phyloP scores from a whole-genome alignment of 306 rosid genomes.

The Hippophae gyantsensis region DNA sequence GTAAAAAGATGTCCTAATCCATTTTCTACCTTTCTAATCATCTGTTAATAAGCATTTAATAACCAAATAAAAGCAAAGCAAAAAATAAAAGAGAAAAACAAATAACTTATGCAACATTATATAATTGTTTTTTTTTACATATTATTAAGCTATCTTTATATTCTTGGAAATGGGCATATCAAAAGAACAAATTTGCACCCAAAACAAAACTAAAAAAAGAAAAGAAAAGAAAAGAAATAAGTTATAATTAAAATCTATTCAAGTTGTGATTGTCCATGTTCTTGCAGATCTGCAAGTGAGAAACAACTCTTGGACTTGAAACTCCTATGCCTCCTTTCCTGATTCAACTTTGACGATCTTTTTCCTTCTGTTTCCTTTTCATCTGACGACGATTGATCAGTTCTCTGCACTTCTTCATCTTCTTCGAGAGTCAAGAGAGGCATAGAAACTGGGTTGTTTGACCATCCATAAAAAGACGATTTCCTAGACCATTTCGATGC shows the following conservation, averaged over 20 bases:
- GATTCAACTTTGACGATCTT: slow-evolving; percentile 18
- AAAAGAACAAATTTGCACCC: too few species aligned
- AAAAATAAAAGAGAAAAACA: too few species aligned
- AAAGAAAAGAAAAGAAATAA: too few species aligned
- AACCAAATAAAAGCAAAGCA: too few species aligned
- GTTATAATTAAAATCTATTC: not conserved
- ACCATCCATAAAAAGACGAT: slow-evolving; percentile 54
- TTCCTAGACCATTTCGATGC: slow-evolving; percentile 61
- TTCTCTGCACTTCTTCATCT: slow-evolving; percentile 14
- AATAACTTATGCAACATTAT: too few species aligned
- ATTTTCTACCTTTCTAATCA: too few species aligned
- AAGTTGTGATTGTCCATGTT: slow-evolving; percentile 28
- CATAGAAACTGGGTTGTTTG: slow-evolving; percentile 71
- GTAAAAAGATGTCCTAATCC: too few species aligned
- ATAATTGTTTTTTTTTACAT: too few species aligned
- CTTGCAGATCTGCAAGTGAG: slow-evolving; percentile 79
- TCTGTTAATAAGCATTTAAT: too few species aligned
- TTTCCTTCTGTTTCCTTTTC: slow-evolving; percentile 25
- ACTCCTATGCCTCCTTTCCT: slow-evolving; percentile 33
- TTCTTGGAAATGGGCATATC: too few species aligned
- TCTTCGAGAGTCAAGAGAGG: slow-evolving; percentile 65
- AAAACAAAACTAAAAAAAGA: not conserved
- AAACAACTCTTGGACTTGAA: slow-evolving; percentile 62
- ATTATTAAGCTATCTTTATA: too few species aligned
- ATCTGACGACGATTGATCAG: not conserved